phyloP scores from a whole-genome alignment of 306 rosid species.

The Boehmeria nivea region DNA sequence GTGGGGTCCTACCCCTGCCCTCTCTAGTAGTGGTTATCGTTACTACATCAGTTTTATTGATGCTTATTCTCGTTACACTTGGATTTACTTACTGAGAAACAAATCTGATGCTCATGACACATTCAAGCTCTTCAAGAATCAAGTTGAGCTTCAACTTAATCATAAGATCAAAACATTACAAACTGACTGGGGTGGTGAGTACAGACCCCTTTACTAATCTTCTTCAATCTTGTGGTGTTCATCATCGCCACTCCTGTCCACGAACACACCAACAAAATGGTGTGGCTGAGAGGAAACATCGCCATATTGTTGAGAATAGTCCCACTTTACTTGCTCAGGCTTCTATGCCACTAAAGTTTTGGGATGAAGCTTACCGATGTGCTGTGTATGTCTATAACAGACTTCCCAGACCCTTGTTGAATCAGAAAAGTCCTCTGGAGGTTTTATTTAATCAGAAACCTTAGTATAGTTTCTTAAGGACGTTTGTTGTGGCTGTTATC shows the following conservation, averaged over 20 bases:
- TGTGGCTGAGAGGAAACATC: background rate
- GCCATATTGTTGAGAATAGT: background rate
- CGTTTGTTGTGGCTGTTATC: background rate
- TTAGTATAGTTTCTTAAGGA: background rate
- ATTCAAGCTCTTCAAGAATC: background rate
- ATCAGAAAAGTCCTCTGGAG: background rate
- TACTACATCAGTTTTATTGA: background rate
- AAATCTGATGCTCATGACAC: background rate
- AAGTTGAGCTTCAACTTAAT: background rate
- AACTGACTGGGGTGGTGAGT: background rate
- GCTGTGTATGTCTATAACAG: background rate
- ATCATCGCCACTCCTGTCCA: background rate
- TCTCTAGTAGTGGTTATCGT: background rate
- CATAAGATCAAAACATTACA: background rate
- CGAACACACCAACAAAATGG: background rate
- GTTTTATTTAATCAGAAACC: background rate
- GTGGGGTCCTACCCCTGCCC: background rate
- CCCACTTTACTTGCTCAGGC: background rate
- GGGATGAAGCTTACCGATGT: background rate
- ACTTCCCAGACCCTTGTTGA: background rate
- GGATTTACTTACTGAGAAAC: background rate
- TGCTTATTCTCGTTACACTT: background rate
- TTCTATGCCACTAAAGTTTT: background rate
- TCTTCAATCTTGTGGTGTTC: background rate
- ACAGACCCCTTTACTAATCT: background rate